These are phyloP conservation scores for Chromera velia DNA, from an alignment of 73 alveolate genomes.

Conservation along the genomic window DNA sequence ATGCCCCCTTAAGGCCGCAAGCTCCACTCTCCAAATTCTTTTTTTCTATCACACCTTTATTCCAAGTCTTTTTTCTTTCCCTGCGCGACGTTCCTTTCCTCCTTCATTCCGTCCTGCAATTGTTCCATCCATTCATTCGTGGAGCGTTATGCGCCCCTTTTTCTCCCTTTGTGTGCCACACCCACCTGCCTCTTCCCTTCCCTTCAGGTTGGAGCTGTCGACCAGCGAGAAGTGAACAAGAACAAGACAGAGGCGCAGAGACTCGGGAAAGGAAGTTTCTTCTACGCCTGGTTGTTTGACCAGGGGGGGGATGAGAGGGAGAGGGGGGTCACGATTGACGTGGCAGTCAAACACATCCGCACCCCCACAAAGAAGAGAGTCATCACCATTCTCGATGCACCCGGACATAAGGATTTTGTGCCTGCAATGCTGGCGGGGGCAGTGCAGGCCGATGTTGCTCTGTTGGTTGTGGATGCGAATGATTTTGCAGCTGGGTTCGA, in stretches of 20 bases:
- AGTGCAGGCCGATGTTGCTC: constrained; percentile 79
- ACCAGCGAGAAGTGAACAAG: constrained; percentile 81
- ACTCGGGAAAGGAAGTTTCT: constrained; percentile 78
- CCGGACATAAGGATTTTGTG: constrained; percentile 96
- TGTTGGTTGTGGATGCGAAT: constrained; percentile 73
- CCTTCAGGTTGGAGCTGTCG: no score
- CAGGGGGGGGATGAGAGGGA: constrained; percentile 32
- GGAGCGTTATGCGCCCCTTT: no score
- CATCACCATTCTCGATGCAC: constrained; percentile 87
- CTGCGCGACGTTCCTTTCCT: no score
- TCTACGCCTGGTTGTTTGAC: constrained; percentile 90
- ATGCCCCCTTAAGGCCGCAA: no score
- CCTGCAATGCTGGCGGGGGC: constrained; percentile 97
- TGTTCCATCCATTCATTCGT: no score
- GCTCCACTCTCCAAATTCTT: no score
- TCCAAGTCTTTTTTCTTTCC: no score
- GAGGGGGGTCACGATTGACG: constrained; percentile 96
- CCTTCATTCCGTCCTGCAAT: no score
- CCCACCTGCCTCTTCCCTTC: no score
- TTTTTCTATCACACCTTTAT: no score
- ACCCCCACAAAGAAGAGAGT: constrained; percentile 51
- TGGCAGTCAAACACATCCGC: constrained; percentile 75
- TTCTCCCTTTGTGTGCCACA: no score
- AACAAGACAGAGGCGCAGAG: constrained; percentile 81
- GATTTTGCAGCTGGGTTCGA: constrained; percentile 60